Evolutionary conservation across 2,329 filamentous ascomycete species (phyloP).

Genomic region (Microdochium bolleyi): DNA sequence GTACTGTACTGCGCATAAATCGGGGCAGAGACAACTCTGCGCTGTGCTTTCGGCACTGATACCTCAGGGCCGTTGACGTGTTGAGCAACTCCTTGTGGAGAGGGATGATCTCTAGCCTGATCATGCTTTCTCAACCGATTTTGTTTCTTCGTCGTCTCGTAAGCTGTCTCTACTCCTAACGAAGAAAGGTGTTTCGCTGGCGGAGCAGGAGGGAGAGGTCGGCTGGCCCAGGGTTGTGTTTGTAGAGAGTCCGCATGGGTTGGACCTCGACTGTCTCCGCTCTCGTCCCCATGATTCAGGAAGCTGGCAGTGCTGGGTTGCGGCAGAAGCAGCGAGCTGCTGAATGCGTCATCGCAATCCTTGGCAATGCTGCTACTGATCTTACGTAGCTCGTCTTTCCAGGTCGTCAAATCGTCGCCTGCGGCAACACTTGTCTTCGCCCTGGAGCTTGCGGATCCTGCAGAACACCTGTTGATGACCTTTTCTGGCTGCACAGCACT

Average conservation of each 20-base stretch:
- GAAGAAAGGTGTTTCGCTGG: slow-evolving; percentile 21
- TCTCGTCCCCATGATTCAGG: neutral
- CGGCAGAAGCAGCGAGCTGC: slow-evolving; percentile 43
- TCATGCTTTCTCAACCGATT: neutral
- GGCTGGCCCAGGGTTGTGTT: slow-evolving; percentile 30
- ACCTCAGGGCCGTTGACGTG: neutral
- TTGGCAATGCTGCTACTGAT: slow-evolving; percentile 81
- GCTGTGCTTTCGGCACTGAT: slow-evolving; percentile 20
- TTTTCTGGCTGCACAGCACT: slow-evolving; percentile 9
- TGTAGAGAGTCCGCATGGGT: neutral
- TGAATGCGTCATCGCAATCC: slow-evolving; percentile 90
- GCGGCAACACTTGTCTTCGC: neutral
- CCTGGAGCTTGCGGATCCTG: slow-evolving; percentile 8
- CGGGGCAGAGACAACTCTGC: slow-evolving; percentile 43
- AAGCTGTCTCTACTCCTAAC: neutral
- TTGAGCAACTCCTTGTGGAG: neutral
- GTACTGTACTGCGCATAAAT: slow-evolving; percentile 31
- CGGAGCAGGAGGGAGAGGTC: slow-evolving; percentile 43
- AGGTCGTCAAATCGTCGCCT: slow-evolving; percentile 14
- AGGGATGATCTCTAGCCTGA: neutral
- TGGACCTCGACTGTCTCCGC: neutral
- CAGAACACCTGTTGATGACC: neutral
- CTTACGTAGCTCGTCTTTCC: slow-evolving; percentile 71
- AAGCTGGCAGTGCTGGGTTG: slow-evolving; percentile 8
- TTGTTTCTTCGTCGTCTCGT: slow-evolving; percentile 13